Evolutionary conservation across 2,329 filamentous ascomycete species (phyloP).

Genomic region (Pseudogymnoascus sp.): DNA sequence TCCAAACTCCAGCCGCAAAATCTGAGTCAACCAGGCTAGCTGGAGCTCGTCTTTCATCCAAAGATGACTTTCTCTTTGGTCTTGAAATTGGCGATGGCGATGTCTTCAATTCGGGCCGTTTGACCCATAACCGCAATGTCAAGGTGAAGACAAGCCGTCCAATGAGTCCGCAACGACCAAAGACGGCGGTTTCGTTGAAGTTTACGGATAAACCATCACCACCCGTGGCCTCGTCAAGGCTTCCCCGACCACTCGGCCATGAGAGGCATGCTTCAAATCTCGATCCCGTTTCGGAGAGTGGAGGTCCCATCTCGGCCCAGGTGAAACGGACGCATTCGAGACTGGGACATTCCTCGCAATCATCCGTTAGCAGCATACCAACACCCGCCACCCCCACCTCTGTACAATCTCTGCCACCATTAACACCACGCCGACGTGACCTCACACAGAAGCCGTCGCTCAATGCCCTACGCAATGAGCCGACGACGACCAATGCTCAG

Average conservation of each 20-base stretch:
- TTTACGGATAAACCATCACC: conserved; percentile 72
- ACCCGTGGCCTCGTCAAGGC: conserved; percentile 40
- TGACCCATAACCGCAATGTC: conserved; percentile 83
- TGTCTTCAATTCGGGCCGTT: conserved; percentile 69
- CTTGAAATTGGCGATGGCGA: conserved; percentile 81
- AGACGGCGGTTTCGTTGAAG: conserved; percentile 75
- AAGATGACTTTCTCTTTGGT: conserved; percentile 75
- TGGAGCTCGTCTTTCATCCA: conserved; percentile 22
- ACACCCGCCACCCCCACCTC: conserved; percentile 52
- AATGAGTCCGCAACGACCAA: conserved; percentile 61
- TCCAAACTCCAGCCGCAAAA: conserved; percentile 28
- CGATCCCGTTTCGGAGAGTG: conserved; percentile 89
- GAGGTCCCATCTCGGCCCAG: conserved; percentile 56
- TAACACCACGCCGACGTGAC: conserved; percentile 54
- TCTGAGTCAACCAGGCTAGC: background rate
- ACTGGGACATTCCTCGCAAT: conserved; percentile 59
- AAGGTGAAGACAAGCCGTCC: conserved; percentile 69
- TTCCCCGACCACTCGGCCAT: conserved; percentile 65
- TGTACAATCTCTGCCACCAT: conserved; percentile 43
- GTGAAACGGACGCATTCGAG: conserved; percentile 58
- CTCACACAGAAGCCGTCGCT: conserved; percentile 47
- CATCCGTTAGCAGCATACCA: conserved; percentile 56
- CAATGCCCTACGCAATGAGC: conserved; percentile 46
- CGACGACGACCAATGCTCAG: conserved; percentile 58
- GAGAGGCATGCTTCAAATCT: conserved; percentile 67